phyloP scores from a whole-genome alignment of 345 rosid genomes.

The Citrus maxima region DNA sequence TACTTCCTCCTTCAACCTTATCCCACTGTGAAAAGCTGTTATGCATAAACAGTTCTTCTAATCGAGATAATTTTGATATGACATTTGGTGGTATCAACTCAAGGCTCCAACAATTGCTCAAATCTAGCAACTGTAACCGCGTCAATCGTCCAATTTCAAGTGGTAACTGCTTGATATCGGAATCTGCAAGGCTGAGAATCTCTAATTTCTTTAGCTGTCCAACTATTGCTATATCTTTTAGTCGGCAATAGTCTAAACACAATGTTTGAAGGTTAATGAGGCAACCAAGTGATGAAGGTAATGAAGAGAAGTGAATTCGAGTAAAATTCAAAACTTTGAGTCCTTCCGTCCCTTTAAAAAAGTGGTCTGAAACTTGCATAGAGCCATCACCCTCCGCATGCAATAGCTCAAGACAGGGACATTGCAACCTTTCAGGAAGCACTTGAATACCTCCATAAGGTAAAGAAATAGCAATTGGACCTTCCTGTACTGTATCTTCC shows the following conservation, averaged over 20 bases:
- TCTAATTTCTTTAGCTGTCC: neutral
- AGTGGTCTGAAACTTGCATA: neutral
- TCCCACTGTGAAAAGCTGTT: too few species aligned
- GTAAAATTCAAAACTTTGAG: neutral
- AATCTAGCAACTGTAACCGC: neutral
- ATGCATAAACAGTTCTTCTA: accelerated
- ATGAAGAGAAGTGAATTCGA: neutral
- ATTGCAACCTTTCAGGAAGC: conserved; percentile 13
- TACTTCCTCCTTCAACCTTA: neutral
- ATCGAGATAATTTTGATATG: neutral
- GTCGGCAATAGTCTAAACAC: accelerated
- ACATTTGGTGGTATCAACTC: neutral
- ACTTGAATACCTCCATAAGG: neutral
- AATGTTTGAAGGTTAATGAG: neutral
- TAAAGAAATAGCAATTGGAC: neutral
- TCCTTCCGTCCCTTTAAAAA: neutral
- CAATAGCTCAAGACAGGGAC: conserved; percentile 11
- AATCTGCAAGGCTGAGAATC: neutral
- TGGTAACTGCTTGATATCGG: accelerated
- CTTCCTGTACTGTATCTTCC: neutral
- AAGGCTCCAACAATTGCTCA: neutral
- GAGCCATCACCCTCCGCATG: accelerated
- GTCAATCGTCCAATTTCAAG: neutral
- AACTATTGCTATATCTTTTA: accelerated
- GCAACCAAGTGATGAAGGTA: neutral